Percentiles rank a stretch among this genome's conserved stretches.
Conservation (phyloP, 2,329 filamentous ascomycete species). For the Fusarium chlamydosporum region DNA sequence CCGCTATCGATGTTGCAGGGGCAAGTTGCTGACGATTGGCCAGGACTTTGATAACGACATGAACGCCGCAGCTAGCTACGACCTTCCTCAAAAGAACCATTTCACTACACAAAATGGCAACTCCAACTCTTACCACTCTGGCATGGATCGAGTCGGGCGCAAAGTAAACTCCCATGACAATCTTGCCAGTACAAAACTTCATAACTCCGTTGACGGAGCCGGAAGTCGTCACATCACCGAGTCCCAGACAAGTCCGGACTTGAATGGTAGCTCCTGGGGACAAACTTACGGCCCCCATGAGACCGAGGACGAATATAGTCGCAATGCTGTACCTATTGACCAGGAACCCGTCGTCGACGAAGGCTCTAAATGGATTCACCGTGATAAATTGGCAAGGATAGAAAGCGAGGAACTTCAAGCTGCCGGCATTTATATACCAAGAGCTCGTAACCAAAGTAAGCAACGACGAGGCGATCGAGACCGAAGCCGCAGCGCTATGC, state of each 20-base stretch:
- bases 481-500: constrained; percentile 55
- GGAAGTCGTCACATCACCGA: constrained; percentile 48
- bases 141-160: constrained; percentile 51
- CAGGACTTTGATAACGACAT: constrained; percentile 45
- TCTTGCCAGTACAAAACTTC: constrained; percentile 46
- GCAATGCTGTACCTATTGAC: constrained; percentile 49
- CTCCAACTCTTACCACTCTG: constrained; percentile 45
- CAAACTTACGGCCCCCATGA: constrained; percentile 37
- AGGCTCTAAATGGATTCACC: constrained; percentile 85
- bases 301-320: constrained; percentile 48
- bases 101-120: constrained; percentile 48
- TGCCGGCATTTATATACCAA: constrained; percentile 76
- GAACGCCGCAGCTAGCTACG: constrained; percentile 33
- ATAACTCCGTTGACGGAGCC: constrained; percentile 44
- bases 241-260: constrained; percentile 42
- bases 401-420: constrained; percentile 85
- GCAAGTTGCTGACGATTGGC: constrained; percentile 35
- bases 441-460: constrained; percentile 67
- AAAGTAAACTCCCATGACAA: constrained; percentile 58
- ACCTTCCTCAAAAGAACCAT: constrained; percentile 41
- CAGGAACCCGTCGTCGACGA: constrained; percentile 63
- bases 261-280: constrained; percentile 44
- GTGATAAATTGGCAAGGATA: constrained; percentile 85
- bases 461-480: constrained; percentile 56
- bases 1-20: constrained; percentile 1